Base-by-base conservation (phyloP, 805 yeast genomes). In the Myxozyma neotropica region DNA sequence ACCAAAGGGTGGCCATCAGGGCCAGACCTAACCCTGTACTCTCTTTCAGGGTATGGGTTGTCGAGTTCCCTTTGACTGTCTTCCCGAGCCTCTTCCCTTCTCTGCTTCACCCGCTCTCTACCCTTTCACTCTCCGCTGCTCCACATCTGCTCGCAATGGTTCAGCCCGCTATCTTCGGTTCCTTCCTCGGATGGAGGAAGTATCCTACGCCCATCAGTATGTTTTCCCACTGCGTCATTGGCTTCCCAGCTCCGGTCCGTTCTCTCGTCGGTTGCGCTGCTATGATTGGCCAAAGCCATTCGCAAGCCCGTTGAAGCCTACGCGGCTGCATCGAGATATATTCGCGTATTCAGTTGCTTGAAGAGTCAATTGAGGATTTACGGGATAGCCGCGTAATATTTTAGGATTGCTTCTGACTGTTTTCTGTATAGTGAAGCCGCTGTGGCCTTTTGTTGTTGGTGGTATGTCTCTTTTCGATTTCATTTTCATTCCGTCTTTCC, bases 371-470 rank as follows among this genome's bases (percentile, higher is more conserved):
- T n/a, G n/a, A n/a, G n/a, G n/a, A n/a, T n/a, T n/a, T n/a, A n/a
- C n/a, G n/a, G n/a, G n/a, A n/a, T n/a, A n/a, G n/a, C n/a, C n/a
- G n/a, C n/a, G n/a, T n/a, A n/a, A n/a, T n/a, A n/a, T n/a, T n/a
- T n/a, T n/a, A n/a, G 23, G 26, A 10, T 15, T 39, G 42, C 57
- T 51, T 21, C 36, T 44, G 8, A 24, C 35, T 21, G 5, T 35
- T 51, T 24, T 10, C 27, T 49, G 24, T 27, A 43, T 72, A 67
- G 77, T 83, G 71, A 89, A 87, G 77, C 84, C 83, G 74, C 85
- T 82, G 83, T 89, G 96, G 96, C 96, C 96, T 71, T 88, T 88
- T 76, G 87, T 86, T 70, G 84, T 82, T 72, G 94, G 94, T 72
- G 91, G 93, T 80, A 80, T 72, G 86, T 81, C 72, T 17, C 26